A percentile compares a stretch with the other conserved stretches of the same genome.
These are phyloP conservation scores for Vanilla planifolia DNA, from an alignment of 106 monocot species.

Conservation along the genomic window DNA sequence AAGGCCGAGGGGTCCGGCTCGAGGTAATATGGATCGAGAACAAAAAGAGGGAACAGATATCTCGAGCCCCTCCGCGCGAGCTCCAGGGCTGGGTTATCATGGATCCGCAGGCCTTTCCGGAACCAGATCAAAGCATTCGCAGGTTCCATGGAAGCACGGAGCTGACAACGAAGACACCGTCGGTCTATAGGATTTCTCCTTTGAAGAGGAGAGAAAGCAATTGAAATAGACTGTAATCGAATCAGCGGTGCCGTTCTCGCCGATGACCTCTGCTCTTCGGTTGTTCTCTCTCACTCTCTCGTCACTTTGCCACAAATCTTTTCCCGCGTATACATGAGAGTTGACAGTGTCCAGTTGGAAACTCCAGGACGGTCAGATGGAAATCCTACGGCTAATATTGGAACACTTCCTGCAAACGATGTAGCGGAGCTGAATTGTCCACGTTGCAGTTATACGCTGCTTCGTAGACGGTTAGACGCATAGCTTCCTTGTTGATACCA, in stretches of 20 bases:
- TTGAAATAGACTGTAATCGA: background rate
- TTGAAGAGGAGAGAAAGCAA: background rate
- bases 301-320: too few relatives aligned
- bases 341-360: too few relatives aligned
- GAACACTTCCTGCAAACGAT: too few relatives aligned
- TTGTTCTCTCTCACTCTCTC: too few relatives aligned
- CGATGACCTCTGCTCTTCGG: too few relatives aligned
- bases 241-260: background rate
- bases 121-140: slow-evolving; percentile 75
- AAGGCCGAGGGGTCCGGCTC: slow-evolving; percentile 56
- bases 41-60: slow-evolving; percentile 77
- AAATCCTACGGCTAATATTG: too few relatives aligned
- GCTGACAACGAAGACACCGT: background rate
- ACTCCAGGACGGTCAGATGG: too few relatives aligned
- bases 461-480: too few relatives aligned
- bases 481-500: too few relatives aligned
- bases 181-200: background rate
- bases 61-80: slow-evolving; percentile 24
- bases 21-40: slow-evolving; percentile 77
- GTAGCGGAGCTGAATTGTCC: too few relatives aligned
- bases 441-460: too few relatives aligned
- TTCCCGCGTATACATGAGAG: too few relatives aligned
- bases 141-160: background rate
- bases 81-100: slow-evolving; percentile 90
- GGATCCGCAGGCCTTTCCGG: slow-evolving; percentile 81